Evolutionary conservation across 2,329 filamentous ascomycete genomes (phyloP), one percentile per base, ranked within the genome.

Genomic region (Cladosporium sp.): DNA sequence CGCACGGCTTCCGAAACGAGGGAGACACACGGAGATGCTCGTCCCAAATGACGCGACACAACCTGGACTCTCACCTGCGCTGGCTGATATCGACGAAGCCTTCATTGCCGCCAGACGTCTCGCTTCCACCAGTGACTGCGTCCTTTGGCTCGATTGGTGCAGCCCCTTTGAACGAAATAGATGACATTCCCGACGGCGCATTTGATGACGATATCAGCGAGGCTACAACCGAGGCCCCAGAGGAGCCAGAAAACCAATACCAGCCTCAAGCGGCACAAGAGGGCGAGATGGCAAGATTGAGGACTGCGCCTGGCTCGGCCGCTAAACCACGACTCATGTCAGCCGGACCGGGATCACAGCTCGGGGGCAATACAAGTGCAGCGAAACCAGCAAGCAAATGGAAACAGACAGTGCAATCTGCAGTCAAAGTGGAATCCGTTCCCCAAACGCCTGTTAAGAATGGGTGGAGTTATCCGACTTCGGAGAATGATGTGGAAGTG

Each of bases 51-150:
- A 74, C 73, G 67, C 61, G 62, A 57, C 68, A 77, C 62, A 77
- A 77, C 56, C 63, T 77, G 54, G 64, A 60, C 53, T 67, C 69
- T 60, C 73, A 77, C 57, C 64, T 77, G 54, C 65, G 65, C 54
- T 77, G 74, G 74, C 65, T 77, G 62, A 60, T 74, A 50, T 61
- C 59, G 55, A 65, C 66, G 53, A 74, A 71, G 59, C 71, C 73
- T 36, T 49, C 50, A 13, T 52, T 59, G 22, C 59, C 59, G 40
- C 59, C 57, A 12, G 56, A 50, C 36, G 39, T 50, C 7, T 20
- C 20, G 13, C 48, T 50, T 18, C 48, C 48, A 20, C 40, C 48
- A 3, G 46, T 36, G 11, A 41, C 51, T 11, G 40, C 47, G 19
- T 53, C 51, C 12, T 53, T 53, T 16, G 40, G 40, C 27, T 42